phyloP scores from a whole-genome alignment of 306 rosid genomes.

The Sphenostylis stenocarpa region DNA sequence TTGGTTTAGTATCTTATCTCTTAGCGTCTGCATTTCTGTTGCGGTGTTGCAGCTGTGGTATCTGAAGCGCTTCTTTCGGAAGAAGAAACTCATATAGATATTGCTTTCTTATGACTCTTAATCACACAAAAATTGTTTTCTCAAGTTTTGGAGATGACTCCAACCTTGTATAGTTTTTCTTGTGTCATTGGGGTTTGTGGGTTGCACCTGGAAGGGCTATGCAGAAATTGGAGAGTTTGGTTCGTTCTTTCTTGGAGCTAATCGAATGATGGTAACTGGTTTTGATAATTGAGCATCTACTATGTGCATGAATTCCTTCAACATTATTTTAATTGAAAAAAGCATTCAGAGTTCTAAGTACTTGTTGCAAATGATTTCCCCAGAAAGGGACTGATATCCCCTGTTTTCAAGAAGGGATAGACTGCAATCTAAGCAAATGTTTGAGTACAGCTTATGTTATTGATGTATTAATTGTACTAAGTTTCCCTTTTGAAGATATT shows the following conservation, averaged over 20 bases:
- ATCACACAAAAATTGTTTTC: conserved; percentile 18
- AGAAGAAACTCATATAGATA: conserved; percentile 73
- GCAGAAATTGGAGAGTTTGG: background rate
- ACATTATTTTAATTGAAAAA: background rate
- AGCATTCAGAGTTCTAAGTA: background rate
- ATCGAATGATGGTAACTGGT: conserved; percentile 11
- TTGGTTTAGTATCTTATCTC: conserved; percentile 55
- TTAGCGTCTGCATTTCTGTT: conserved; percentile 47
- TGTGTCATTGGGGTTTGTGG: conserved; percentile 10
- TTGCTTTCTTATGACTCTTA: conserved; percentile 12
- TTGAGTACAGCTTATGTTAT: background rate
- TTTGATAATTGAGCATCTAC: conserved; percentile 18
- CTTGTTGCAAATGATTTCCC: conserved; percentile 2
- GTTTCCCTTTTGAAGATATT: background rate
- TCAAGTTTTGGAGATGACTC: conserved; percentile 24
- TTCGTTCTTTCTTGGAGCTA: background rate
- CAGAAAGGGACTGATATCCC: background rate
- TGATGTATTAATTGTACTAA: background rate
- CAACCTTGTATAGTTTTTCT: conserved; percentile 24
- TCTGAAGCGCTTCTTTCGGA: conserved; percentile 50
- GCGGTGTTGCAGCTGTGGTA: conserved; percentile 41
- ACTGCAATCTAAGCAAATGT: background rate
- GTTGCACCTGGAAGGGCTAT: conserved; percentile 8
- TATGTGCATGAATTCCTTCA: background rate
- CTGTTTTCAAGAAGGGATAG: background rate